These are phyloP conservation scores for Aspergillus floridensis DNA, from an alignment of 2,329 filamentous ascomycete genomes.

Conservation along the genomic window DNA sequence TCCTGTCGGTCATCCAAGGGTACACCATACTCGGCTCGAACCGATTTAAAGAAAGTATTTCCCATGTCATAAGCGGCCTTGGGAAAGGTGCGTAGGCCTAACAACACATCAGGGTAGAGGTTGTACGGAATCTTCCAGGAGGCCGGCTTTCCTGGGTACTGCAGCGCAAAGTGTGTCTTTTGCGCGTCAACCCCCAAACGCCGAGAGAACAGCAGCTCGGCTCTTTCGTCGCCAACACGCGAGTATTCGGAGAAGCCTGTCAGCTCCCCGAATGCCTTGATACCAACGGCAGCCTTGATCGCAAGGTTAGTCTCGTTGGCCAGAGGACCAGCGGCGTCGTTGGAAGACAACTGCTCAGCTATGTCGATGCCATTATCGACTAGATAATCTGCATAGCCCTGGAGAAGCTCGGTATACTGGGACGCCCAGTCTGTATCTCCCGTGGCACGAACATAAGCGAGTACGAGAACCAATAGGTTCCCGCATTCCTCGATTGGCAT, in stretches of 20 bases:
- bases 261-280: slow-evolving; percentile 46
- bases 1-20: slow-evolving; percentile 40
- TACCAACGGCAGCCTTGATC: slow-evolving; percentile 47
- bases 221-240: slow-evolving; percentile 34
- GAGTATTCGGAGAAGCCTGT: slow-evolving; percentile 39
- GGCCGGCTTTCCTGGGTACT: slow-evolving; percentile 34
- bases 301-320: slow-evolving; percentile 49
- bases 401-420: slow-evolving; percentile 36
- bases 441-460: slow-evolving; percentile 40
- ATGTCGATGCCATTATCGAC: slow-evolving; percentile 41
- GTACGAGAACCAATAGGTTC: slow-evolving; percentile 40
- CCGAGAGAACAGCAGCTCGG: slow-evolving; percentile 34
- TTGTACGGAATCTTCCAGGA: slow-evolving; percentile 44
- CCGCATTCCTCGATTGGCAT: slow-evolving; percentile 46
- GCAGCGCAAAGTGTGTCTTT: slow-evolving; percentile 42
- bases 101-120: slow-evolving; percentile 41
- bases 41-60: slow-evolving; percentile 35
- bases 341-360: slow-evolving; percentile 42
- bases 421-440: slow-evolving; percentile 38
- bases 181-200: slow-evolving; percentile 35
- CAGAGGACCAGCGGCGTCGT: slow-evolving; percentile 42
- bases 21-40: slow-evolving; percentile 39
- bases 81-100: slow-evolving; percentile 41
- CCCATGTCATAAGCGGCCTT: slow-evolving; percentile 36
- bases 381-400: slow-evolving; percentile 44